phyloP scores from a whole-genome alignment of 352 stramenopile species.

The Pythium pyrilobum region DNA sequence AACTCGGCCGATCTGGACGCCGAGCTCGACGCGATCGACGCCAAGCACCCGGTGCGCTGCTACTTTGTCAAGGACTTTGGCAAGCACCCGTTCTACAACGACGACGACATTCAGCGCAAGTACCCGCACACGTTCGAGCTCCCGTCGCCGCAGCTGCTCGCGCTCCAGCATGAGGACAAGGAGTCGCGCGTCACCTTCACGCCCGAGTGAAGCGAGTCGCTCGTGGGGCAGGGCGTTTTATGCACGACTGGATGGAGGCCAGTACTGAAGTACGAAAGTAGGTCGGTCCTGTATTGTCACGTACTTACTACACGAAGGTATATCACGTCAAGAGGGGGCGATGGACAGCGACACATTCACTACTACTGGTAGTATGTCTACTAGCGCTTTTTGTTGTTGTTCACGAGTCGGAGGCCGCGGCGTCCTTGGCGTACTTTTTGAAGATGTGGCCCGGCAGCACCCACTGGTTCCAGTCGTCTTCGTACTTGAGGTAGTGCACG shows the following conservation, averaged over 20 bases:
- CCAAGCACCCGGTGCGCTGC: conserved; percentile 23
- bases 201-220: conserved; percentile 6
- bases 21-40: conserved; percentile 25
- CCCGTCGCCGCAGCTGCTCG: conserved; percentile 4
- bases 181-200: conserved; percentile 17
- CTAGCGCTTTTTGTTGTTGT: too few relatives aligned
- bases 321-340: too few relatives aligned
- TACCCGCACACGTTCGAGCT: conserved; percentile 15
- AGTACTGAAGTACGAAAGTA: too few relatives aligned
- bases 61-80: conserved; percentile 16
- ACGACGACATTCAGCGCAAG: conserved; percentile 15
- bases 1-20: conserved; percentile 17
- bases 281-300: too few relatives aligned
- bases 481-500: conserved; percentile 81
- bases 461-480: conserved; percentile 85
- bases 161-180: conserved; percentile 18
- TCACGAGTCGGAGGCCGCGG: not conserved
- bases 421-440: conserved; percentile 45
- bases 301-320: too few relatives aligned
- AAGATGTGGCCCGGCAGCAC: conserved; percentile 75
- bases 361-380: too few relatives aligned
- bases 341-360: too few relatives aligned
- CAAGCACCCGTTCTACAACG: conserved; percentile 25
- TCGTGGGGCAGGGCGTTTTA: not conserved
- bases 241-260: conserved; percentile 2